Evolutionary conservation across 2,329 filamentous ascomycete genomes (phyloP).

Genomic region (Karstenula rhodostoma): DNA sequence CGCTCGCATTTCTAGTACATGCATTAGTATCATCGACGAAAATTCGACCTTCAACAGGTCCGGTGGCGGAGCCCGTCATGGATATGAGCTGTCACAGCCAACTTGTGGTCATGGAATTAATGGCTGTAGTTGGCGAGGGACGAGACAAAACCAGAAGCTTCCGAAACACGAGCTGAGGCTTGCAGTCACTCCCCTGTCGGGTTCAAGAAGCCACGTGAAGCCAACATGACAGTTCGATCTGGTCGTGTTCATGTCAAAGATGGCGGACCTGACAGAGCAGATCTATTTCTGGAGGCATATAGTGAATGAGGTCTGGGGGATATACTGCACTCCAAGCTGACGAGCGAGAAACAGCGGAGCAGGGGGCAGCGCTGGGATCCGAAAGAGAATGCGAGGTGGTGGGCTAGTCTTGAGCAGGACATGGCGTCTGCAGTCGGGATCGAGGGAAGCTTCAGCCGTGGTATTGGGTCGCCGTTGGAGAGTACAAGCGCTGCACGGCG

Average conservation of each 20-base stretch:
- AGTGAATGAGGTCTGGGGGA: conserved; percentile 7
- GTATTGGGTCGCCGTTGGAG: conserved; percentile 31
- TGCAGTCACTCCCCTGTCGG: background rate
- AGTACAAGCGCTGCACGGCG: conserved; percentile 19
- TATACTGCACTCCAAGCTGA: background rate
- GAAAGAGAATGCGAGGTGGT: conserved; percentile 17
- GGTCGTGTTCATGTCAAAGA: background rate
- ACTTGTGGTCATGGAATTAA: background rate
- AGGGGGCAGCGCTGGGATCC: background rate
- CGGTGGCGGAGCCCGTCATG: background rate
- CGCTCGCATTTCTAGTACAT: background rate
- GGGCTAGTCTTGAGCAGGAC: background rate
- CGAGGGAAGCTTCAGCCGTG: conserved; percentile 23
- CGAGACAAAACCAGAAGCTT: background rate
- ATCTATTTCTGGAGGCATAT: conserved; percentile 4
- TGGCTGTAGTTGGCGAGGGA: background rate
- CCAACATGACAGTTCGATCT: background rate
- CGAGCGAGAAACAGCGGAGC: conserved; percentile 5
- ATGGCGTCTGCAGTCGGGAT: conserved; percentile 27
- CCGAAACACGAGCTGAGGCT: background rate
- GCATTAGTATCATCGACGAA: background rate
- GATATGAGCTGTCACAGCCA: background rate
- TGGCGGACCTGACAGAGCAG: background rate
- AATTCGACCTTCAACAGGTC: background rate
- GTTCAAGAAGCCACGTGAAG: conserved; percentile 3